phyloP scores from a whole-genome alignment of 163 green algal genomes.

The Volvox carteri region DNA sequence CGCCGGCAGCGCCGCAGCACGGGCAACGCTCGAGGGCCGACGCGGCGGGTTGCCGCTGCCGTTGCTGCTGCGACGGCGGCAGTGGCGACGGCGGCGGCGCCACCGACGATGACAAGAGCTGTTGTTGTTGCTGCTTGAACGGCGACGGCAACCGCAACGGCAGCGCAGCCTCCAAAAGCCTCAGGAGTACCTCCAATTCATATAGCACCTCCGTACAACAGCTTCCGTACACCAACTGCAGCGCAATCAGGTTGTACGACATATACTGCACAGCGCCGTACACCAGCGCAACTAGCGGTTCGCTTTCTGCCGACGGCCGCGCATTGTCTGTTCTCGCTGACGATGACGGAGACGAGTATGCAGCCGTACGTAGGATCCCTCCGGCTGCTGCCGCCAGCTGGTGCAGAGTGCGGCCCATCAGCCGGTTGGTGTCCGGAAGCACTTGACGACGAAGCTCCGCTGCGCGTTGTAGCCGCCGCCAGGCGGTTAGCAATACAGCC shows the following conservation, averaged over 20 bases:
- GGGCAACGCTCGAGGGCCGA: neutral
- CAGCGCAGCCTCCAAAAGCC: neutral
- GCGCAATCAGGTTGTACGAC: neutral
- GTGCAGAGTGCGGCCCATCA: neutral
- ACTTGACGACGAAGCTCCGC: constrained; percentile 6
- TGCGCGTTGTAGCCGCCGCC: neutral
- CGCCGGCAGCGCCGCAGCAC: neutral
- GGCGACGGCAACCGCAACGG: neutral
- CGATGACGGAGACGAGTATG: neutral
- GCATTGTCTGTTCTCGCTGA: neutral
- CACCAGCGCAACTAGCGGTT: neutral
- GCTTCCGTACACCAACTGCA: constrained; percentile 35
- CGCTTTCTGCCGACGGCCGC: neutral
- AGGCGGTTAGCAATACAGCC: neutral
- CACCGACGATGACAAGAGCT: too few relatives aligned
- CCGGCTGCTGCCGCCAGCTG: neutral
- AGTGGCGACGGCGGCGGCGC: neutral
- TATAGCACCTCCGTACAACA: constrained; percentile 54
- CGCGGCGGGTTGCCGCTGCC: neutral
- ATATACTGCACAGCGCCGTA: neutral
- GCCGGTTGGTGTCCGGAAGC: constrained; percentile 22
- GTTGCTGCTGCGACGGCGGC: neutral
- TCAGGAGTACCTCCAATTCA: constrained; percentile 10
- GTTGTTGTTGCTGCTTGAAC: too few relatives aligned
- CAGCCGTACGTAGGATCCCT: neutral